Percentiles rank a stretch among this genome's conserved stretches.
phyloP scores from a whole-genome alignment of 306 rosid species.

The Boehmeria nivea region DNA sequence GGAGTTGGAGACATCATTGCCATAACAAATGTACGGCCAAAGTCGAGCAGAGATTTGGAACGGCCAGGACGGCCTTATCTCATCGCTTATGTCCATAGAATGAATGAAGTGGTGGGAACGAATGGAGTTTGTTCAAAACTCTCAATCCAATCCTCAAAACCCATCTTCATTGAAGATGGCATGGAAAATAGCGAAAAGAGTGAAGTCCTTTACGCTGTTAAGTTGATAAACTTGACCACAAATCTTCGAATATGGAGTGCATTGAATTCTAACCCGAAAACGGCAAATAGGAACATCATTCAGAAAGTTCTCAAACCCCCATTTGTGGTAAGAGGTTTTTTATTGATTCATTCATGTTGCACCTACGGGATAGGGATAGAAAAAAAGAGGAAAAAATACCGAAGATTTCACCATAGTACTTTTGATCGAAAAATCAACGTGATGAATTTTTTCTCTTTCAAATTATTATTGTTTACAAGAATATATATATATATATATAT shows the following conservation, averaged over 20 bases:
- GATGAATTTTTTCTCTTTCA: no score
- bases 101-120: not conserved
- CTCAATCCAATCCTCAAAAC: slow-evolving; percentile 15
- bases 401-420: no score
- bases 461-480: no score
- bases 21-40: slow-evolving; percentile 27
- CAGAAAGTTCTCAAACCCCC: slow-evolving; percentile 27
- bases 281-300: slow-evolving; percentile 24
- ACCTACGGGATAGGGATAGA: no score
- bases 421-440: no score
- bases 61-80: slow-evolving; percentile 16
- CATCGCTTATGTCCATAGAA: slow-evolving; percentile 26
- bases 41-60: slow-evolving; percentile 21
- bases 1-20: slow-evolving; percentile 36
- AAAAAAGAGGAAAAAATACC: no score
- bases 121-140: rapidly evolving
- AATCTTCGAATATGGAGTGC: slow-evolving; percentile 27
- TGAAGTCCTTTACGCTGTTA: no score
- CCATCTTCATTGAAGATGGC: not conserved
- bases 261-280: not conserved
- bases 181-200: not conserved
- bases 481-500: no score
- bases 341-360: no score
- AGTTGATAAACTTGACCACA: slow-evolving; percentile 22
- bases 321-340: no score